phyloP scores from a whole-genome alignment of 1,284 basidiomycete species.

The Naganishia albida region DNA sequence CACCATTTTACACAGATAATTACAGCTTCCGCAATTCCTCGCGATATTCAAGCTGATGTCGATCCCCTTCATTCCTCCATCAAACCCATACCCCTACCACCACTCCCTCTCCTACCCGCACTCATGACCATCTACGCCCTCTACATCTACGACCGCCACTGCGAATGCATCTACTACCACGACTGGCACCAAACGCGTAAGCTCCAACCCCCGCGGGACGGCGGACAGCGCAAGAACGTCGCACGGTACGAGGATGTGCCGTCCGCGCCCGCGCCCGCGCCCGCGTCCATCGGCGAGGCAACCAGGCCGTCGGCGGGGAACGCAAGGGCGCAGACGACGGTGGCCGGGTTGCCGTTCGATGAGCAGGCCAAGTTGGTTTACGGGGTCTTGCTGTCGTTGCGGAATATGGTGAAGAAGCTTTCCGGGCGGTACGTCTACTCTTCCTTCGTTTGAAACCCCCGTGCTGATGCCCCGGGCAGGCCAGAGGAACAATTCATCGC shows the following conservation, averaged over 20 bases:
- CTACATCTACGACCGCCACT: constrained; percentile 92
- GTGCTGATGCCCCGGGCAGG: constrained; percentile 22
- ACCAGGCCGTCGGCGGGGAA: constrained; percentile 31
- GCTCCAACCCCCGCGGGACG: constrained; percentile 68
- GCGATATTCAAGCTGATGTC: background rate
- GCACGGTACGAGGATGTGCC: constrained; percentile 41
- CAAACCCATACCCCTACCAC: no score
- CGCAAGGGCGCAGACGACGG: background rate
- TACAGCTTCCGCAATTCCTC: background rate
- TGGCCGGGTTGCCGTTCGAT: constrained; percentile 76
- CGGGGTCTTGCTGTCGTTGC: constrained; percentile 85
- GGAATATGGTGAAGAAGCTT: constrained; percentile 94
- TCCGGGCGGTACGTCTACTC: constrained; percentile 68
- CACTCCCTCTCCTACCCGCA: background rate
- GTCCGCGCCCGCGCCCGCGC: background rate
- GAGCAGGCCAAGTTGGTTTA: constrained; percentile 98
- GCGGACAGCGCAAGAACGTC: constrained; percentile 69
- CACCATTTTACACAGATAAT: background rate
- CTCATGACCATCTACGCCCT: constrained; percentile 80
- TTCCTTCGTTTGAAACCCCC: constrained; percentile 3
- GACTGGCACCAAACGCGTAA: constrained; percentile 83
- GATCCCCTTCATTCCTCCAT: background rate
- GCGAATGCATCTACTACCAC: constrained; percentile 87
- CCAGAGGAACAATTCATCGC: constrained; percentile 88
- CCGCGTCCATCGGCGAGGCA: background rate